Percentiles rank a stretch among this genome's conserved stretches.
These are phyloP conservation scores for Mycosphaerella sp. DNA, from an alignment of 2,329 filamentous ascomycete genomes.

Conservation along the genomic window DNA sequence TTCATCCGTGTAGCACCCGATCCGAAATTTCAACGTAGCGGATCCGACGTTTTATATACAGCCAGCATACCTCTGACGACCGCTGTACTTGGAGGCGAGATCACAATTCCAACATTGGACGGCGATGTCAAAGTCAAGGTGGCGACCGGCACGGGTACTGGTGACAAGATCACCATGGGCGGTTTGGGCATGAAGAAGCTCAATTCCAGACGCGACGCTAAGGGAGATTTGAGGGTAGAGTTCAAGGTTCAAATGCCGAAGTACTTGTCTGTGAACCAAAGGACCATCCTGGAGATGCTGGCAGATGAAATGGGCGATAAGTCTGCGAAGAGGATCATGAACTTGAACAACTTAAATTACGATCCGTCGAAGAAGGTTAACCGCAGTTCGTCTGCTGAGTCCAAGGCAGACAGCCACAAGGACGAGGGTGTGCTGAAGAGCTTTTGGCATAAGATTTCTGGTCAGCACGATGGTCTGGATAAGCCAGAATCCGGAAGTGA, in stretches of 20 bases:
- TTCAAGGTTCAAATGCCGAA: conserved; percentile 96
- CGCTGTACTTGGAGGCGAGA: conserved; percentile 83
- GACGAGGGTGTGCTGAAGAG: conserved; percentile 88
- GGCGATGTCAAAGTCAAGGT: conserved; percentile 87
- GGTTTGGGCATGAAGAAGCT: conserved; percentile 95
- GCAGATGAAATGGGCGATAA: conserved; percentile 95
- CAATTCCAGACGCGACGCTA: conserved; percentile 56
- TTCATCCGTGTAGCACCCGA: conserved; percentile 85
- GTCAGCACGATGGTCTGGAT: conserved; percentile 48
- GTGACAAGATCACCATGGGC: conserved; percentile 79
- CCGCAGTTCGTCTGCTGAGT: conserved; percentile 49
- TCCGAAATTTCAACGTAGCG: conserved; percentile 78
- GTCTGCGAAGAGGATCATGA: conserved; percentile 88
- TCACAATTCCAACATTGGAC: conserved; percentile 82
- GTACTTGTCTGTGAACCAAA: conserved; percentile 83
- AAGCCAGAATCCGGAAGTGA: conserved; percentile 9
- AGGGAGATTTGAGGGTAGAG: conserved; percentile 84
- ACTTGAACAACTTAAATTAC: conserved; percentile 46
- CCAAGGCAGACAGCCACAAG: conserved; percentile 52
- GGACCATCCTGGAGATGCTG: conserved; percentile 89
- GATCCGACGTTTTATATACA: conserved; percentile 88
- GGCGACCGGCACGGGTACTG: conserved; percentile 82
- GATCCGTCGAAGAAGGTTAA: conserved; percentile 55
- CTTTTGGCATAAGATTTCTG: conserved; percentile 88
- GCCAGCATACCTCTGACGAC: conserved; percentile 88